Evolutionary conservation across 345 rosid genomes (phyloP).

Genomic region (Corymbia maculata): DNA sequence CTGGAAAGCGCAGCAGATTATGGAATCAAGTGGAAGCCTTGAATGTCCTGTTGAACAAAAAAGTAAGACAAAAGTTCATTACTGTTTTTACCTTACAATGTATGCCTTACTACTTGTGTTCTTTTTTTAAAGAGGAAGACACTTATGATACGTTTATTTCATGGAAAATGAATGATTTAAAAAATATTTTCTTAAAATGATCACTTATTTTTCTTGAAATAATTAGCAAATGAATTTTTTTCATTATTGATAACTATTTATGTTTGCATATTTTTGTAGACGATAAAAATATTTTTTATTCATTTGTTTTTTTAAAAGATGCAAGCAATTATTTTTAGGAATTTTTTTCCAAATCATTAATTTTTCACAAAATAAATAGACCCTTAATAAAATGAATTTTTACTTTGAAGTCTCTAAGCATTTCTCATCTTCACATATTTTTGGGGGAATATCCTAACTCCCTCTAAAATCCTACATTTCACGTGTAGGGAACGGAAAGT

Average conservation of each 20-base stretch:
- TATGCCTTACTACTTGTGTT: not conserved
- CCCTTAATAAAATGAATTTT: not conserved
- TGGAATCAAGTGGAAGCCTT: not conserved
- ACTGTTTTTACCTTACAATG: not conserved
- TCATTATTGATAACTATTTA: not conserved
- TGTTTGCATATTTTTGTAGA: rapidly evolving
- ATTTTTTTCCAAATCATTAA: not conserved
- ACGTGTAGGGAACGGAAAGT: not conserved
- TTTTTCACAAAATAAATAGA: not conserved
- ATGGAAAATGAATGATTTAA: rapidly evolving
- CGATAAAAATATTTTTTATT: not conserved
- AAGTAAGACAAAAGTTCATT: not conserved
- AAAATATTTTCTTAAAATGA: not conserved
- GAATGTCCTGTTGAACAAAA: not conserved
- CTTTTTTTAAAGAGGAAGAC: not conserved
- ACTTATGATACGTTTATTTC: rapidly evolving
- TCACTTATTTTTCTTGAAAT: not conserved
- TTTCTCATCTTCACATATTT: not conserved
- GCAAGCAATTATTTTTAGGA: not conserved
- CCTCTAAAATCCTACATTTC: too few relatives aligned
- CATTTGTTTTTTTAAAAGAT: not conserved
- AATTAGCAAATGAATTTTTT: not conserved
- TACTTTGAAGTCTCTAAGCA: not conserved
- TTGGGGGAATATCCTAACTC: not conserved
- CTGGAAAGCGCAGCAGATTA: not conserved